Base-by-base conservation (phyloP, 768 basidiomycete genomes). In the Myochromella boudieri region DNA sequence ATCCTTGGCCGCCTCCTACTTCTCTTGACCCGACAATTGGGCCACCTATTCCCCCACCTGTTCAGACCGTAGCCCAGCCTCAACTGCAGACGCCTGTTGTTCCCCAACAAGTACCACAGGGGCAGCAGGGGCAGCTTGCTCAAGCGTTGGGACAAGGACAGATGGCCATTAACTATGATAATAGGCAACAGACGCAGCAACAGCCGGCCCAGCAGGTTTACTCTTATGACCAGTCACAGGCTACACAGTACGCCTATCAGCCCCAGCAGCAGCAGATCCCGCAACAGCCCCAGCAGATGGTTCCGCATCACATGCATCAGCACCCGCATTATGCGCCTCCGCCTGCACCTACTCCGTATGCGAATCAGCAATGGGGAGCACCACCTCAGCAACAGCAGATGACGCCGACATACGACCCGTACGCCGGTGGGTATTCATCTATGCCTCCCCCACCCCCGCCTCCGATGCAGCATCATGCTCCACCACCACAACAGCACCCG, bases 41-140 rank as follows among this genome's bases (percentile, higher is more conserved):
- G 7, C 59, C 63, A 5, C 50, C 49, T 9, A 69, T 70, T 42
- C 69, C 69, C 0, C 70, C 70, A 5, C 70, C 72, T 6, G 60
- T 20, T 62, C 6, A 63, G 67, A 34, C 57, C 63, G 5, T 50
- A 49, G 33, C 36, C 25, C 27, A 39, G 39, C 22, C 27, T 21
- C 28, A 39, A 22, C 26, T 14, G 29, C 39, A 22, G 24, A 34
- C 40, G 3, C 41, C 17, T n/a, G 11, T 17, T n/a, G n/a, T n/a
- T n/a, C n/a, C n/a, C n/a, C n/a, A n/a, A n/a, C n/a, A n/a, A n/a
- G n/a, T n/a, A n/a, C n/a, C n/a, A n/a, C n/a, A n/a, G n/a, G 5
- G 15, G n/a, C 32, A 48, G 7, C 34, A 27, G 3, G 42, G 27
- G n/a, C 31, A 43, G 22, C 29, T 44, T 14, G 37, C 46, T 3